Percentiles rank a stretch among this genome's conserved stretches.
Conservation (phyloP, 2,329 filamentous ascomycete species). For the Xylariaceae sp. region DNA sequence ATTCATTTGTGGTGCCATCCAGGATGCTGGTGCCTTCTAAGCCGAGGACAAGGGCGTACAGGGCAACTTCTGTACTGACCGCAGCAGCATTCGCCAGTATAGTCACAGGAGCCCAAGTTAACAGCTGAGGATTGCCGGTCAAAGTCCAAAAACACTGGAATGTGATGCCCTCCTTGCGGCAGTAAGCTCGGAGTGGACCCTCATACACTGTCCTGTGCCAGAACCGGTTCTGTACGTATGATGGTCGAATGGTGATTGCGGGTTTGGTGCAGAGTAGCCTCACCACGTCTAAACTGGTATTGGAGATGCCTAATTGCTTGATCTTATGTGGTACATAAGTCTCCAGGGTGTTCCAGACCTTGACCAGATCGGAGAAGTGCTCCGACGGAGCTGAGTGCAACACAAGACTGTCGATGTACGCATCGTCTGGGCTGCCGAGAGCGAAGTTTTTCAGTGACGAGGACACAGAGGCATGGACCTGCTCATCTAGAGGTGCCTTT, state of each 20-base stretch:
- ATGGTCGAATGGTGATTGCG: slow-evolving; percentile 35
- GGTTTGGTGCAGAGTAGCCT: slow-evolving; percentile 41
- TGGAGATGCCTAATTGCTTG: slow-evolving; percentile 70
- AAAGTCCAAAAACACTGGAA: slow-evolving; percentile 56
- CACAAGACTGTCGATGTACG: slow-evolving; percentile 69
- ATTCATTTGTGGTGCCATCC: slow-evolving; percentile 43
- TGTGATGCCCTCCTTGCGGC: slow-evolving; percentile 37
- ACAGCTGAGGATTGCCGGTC: slow-evolving; percentile 41
- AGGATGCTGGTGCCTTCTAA: slow-evolving; percentile 40
- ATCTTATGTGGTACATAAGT: slow-evolving; percentile 62
- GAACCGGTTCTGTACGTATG: slow-evolving; percentile 75
- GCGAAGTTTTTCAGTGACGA: slow-evolving; percentile 38
- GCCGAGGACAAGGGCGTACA: slow-evolving; percentile 48
- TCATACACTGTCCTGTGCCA: slow-evolving; percentile 58
- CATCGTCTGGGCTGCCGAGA: slow-evolving; percentile 7
- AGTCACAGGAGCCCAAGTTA: slow-evolving; percentile 43
- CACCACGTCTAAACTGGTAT: slow-evolving; percentile 59
- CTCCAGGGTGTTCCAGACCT: slow-evolving; percentile 64
- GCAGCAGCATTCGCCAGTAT: slow-evolving; percentile 42
- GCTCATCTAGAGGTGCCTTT: slow-evolving; percentile 53
- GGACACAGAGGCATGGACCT: slow-evolving; percentile 34
- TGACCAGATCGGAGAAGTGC: slow-evolving; percentile 45
- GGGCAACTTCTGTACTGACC: slow-evolving; percentile 38
- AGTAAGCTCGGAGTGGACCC: slow-evolving; percentile 50
- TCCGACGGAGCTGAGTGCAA: slow-evolving; percentile 57